Evolutionary conservation across 306 rosid species (phyloP).

Genomic region (Crotalaria pallida): DNA sequence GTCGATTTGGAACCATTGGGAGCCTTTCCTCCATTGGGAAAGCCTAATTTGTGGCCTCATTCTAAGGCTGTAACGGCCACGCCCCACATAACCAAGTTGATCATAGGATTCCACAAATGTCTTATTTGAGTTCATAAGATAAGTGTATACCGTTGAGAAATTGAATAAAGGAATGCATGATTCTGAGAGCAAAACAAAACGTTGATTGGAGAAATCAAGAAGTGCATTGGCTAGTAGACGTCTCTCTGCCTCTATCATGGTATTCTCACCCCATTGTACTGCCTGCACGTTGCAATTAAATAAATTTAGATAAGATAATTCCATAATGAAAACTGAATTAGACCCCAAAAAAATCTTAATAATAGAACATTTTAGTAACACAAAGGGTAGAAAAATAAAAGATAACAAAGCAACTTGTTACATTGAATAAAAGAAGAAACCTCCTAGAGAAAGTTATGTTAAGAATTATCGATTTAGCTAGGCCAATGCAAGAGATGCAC

Average conservation of each 20-base stretch:
- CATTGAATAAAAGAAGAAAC: too few relatives aligned
- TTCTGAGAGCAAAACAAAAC: constrained; percentile 77
- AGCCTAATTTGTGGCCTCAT: constrained; percentile 52
- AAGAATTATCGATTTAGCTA: too few relatives aligned
- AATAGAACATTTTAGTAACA: too few relatives aligned
- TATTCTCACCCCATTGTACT: constrained; percentile 73
- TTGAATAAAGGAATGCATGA: constrained; percentile 87
- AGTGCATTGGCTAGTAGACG: constrained; percentile 70
- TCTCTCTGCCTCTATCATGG: constrained; percentile 76
- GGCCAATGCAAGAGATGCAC: too few relatives aligned
- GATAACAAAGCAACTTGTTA: too few relatives aligned
- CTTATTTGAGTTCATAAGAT: constrained; percentile 44
- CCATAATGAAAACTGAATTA: too few relatives aligned
- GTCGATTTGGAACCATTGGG: constrained; percentile 89
- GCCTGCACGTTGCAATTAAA: constrained; percentile 46
- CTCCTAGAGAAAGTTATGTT: too few relatives aligned
- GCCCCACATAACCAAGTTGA: constrained; percentile 40
- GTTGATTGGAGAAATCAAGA: constrained; percentile 57
- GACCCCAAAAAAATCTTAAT: too few relatives aligned
- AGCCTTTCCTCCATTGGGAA: constrained; percentile 79
- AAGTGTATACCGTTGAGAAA: constrained; percentile 54
- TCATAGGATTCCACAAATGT: constrained; percentile 62
- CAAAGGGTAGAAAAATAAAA: too few relatives aligned
- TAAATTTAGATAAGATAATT: too few relatives aligned
- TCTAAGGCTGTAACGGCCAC: constrained; percentile 47